Conservation (phyloP, 2,329 filamentous ascomycete genomes). For the Xylaria sp. region DNA sequence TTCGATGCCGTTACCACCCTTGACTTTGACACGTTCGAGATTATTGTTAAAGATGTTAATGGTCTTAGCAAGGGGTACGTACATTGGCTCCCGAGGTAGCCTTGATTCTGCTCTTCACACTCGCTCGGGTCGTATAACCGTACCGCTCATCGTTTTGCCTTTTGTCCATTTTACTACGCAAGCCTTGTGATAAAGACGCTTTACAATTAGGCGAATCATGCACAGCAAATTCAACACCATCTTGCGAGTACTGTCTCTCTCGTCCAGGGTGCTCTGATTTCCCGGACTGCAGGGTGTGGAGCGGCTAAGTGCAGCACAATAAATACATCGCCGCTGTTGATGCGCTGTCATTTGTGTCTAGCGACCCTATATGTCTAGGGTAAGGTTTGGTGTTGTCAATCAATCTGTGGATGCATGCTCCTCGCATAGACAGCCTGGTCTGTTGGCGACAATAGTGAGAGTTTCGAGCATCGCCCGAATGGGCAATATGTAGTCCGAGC, state of each 20-base stretch:
- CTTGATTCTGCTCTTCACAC: conserved; percentile 48
- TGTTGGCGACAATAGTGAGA: not conserved
- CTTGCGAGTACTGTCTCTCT: not conserved
- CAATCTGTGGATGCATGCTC: not conserved
- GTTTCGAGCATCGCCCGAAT: not conserved
- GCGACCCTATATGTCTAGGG: conserved; percentile 2
- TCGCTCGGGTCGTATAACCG: conserved; percentile 43
- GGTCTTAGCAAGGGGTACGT: conserved; percentile 98
- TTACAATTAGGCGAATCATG: not conserved
- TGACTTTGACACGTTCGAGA: conserved; percentile 89
- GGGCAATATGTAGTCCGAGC: conserved; percentile 40
- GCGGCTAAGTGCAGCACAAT: conserved; percentile 2
- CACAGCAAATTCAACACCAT: conserved; percentile 3
- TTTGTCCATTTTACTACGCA: conserved; percentile 16
- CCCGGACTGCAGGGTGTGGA: not conserved
- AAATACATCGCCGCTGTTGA: not conserved
- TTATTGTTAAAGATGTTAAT: conserved; percentile 88
- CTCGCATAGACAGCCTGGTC: conserved; percentile 15
- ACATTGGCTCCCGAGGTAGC: conserved; percentile 90
- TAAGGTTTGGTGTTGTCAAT: not conserved
- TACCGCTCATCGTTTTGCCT: conserved; percentile 5
- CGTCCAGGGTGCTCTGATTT: not conserved
- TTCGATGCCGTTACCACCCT: conserved; percentile 95
- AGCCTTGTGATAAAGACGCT: not conserved
- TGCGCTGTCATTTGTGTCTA: conserved; percentile 5